These are phyloP conservation scores for Neofusicoccum ribis DNA, from an alignment of 2,329 filamentous ascomycete species.

Conservation along the genomic window DNA sequence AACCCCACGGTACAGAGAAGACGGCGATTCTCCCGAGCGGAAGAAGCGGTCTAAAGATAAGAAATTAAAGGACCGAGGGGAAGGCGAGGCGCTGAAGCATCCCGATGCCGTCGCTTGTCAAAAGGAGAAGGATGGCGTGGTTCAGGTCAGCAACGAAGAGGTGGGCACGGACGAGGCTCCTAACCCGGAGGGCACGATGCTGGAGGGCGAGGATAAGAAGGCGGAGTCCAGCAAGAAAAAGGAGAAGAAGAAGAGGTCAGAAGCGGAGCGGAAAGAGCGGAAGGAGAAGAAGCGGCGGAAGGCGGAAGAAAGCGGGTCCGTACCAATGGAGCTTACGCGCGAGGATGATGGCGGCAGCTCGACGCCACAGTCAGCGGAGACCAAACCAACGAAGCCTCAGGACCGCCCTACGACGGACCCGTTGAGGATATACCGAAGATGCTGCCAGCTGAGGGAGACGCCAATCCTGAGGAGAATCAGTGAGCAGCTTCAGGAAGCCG, in stretches of 20 bases:
- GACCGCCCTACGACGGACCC: slow-evolving; percentile 83
- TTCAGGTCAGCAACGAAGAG: slow-evolving; percentile 33
- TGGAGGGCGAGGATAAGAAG: slow-evolving; percentile 34
- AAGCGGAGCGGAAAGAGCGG: slow-evolving; percentile 87
- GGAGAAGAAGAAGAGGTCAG: slow-evolving; percentile 94
- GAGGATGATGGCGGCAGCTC: slow-evolving; percentile 53
- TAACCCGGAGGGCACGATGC: slow-evolving; percentile 42
- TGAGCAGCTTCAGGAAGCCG: slow-evolving; percentile 75
- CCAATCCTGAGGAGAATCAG: slow-evolving; percentile 89
- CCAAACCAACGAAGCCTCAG: slow-evolving; percentile 53
- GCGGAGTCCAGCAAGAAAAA: slow-evolving; percentile 66
- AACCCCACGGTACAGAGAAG: slow-evolving; percentile 70
- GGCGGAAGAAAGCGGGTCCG: slow-evolving; percentile 82
- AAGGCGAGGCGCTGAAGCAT: slow-evolving; percentile 72
- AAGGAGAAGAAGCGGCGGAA: slow-evolving; percentile 85
- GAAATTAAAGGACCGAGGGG: slow-evolving; percentile 64
- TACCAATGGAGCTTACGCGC: slow-evolving; percentile 79
- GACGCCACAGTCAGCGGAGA: slow-evolving; percentile 22
- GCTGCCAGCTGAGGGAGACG: slow-evolving; percentile 90
- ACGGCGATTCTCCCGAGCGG: slow-evolving; percentile 53
- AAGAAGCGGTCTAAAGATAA: slow-evolving; percentile 58
- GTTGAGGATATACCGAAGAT: slow-evolving; percentile 86
- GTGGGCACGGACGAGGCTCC: slow-evolving; percentile 45
- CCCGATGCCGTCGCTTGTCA: slow-evolving; percentile 57
- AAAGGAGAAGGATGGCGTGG: slow-evolving; percentile 53